A percentile compares a stretch with the other conserved stretches of the same genome.
Conservation (phyloP, 164 flowering plant species). For the Euptelea pleiosperma region DNA sequence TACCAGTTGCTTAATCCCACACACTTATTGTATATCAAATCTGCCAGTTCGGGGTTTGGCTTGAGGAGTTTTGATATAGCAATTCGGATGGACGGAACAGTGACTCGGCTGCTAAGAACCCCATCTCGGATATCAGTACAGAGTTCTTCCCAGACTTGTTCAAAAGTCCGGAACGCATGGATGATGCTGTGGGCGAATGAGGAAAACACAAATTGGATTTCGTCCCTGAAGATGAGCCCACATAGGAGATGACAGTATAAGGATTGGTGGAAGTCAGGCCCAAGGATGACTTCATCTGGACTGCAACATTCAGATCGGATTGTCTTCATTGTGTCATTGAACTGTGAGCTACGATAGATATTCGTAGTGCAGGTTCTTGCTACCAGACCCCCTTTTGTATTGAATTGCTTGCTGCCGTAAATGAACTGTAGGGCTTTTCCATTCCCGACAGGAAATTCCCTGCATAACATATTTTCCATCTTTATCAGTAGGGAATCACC, state of each 20-base stretch:
- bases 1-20: slow-evolving; percentile 71
- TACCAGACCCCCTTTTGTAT: slow-evolving; percentile 68
- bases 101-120: slow-evolving; percentile 44
- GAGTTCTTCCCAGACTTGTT: slow-evolving; percentile 79
- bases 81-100: slow-evolving; percentile 53
- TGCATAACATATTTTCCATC: slow-evolving; percentile 22
- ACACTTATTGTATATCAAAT: slow-evolving; percentile 47
- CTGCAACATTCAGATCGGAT: slow-evolving; percentile 63
- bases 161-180: slow-evolving; percentile 71
- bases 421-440: slow-evolving; percentile 81
- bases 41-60: slow-evolving; percentile 75
- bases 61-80: slow-evolving; percentile 68
- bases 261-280: slow-evolving; percentile 66
- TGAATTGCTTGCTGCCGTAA: slow-evolving; percentile 78
- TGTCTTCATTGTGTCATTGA: slow-evolving; percentile 54
- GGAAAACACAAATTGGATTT: slow-evolving; percentile 63
- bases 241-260: slow-evolving; percentile 78
- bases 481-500: neutral
- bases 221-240: slow-evolving; percentile 64
- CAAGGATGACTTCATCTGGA: slow-evolving; percentile 92
- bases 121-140: slow-evolving; percentile 63
- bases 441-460: slow-evolving; percentile 68
- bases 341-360: slow-evolving; percentile 52
- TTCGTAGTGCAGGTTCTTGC: slow-evolving; percentile 87
- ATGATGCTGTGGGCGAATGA: slow-evolving; percentile 86